Base-by-base conservation (phyloP, 2,329 filamentous ascomycete genomes). In the Botryosphaeria dothidea region DNA sequence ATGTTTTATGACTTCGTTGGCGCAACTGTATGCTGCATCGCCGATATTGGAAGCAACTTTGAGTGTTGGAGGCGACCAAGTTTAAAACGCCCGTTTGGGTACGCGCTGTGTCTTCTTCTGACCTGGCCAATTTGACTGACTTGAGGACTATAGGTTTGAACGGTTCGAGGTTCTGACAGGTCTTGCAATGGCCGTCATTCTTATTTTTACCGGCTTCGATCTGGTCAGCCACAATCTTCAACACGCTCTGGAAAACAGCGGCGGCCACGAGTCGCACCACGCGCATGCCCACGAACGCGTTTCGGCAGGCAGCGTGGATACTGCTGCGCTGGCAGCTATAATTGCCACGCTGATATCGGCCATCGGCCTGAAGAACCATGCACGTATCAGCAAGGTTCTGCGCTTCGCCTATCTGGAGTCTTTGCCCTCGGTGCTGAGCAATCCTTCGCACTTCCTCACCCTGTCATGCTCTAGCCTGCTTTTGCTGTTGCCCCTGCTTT, bases 181-280 rank as follows among this genome's bases (percentile, higher is more conserved):
- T 19, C 97, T 99, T 69, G 95, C 93, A 67, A 92, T 98, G 88
- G 96, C 93, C 60, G 91, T 99, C 43, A 92, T 97, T 67, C 86
- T 99, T 13, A 86, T 97, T n/a, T 99, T 99, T 79, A 97, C 97
- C 83, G 94, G 94, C 21, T 90, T 98, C 72, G 95, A 99, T 72
- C 87, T 99, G 56, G 90, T 99, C 67, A 96, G 92, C 45, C 95
- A 99, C 76, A 94, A 92, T 66, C 83, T 97, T 17, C 95, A 97
- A 75, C 94, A 99, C 77, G 86, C 93, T n/a, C 86, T 99, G 11
- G 94, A 97, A 78, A 83, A 83, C 56, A 73, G 87, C 21, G 88
- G 89, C 15, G 84, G 84, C 17, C 92, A 96, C 72, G 85, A 89
- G 62, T 89, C 91, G 71, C 82, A 84, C 3, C 88, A 91, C 69